Base-by-base conservation (phyloP, 2,329 filamentous ascomycete species). In the Epichloe brachyelytri region DNA sequence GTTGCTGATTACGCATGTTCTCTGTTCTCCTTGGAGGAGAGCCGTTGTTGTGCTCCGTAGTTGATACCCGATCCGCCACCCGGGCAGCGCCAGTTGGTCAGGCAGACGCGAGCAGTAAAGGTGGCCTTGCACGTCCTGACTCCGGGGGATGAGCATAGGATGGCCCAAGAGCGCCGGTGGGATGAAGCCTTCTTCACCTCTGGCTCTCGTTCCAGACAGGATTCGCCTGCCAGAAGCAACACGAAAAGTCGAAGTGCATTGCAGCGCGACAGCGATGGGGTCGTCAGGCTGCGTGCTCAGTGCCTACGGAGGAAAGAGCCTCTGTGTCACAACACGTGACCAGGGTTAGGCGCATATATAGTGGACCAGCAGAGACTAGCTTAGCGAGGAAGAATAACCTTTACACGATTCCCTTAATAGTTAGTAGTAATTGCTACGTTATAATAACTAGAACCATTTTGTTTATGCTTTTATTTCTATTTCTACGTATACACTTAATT, bases 21-120 rank as follows among this genome's bases (percentile, higher is more conserved):
- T 40, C 19, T 17, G 20, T 15, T 19, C 5, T 34, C 19, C 33
- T 14, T 7, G 15, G 6, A 22, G 12, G 22, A 36, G 33, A 33
- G 8, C 34, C n/a, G 10, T 17, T 20, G 30, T 30, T 41, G 37
- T 26, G 0, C 22, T 26, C 7, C 22, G 15, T 43, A 26, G 44
- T 49, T 50, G 48, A 44, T 50, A 48, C 51, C 51, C 51, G 43
- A 53, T 48, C 33, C 48, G 51, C 48, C 51, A 53, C 51, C 48
- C 34, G 22, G 51, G 44, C 40, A 15, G 40, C 17, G 19, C 7
- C 15, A 43, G 44, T 19, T 33, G 22, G 20, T 50, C 40, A 38
- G 51, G 51, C 47, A 37, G 47, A 49, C 7, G 26, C 22, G 26
- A 8, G 26, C 2, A 30, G 26, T 30, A 30, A 8, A 30, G 3